Conservation (phyloP, 306 rosid genomes). For the Styphnolobium japonicum region DNA sequence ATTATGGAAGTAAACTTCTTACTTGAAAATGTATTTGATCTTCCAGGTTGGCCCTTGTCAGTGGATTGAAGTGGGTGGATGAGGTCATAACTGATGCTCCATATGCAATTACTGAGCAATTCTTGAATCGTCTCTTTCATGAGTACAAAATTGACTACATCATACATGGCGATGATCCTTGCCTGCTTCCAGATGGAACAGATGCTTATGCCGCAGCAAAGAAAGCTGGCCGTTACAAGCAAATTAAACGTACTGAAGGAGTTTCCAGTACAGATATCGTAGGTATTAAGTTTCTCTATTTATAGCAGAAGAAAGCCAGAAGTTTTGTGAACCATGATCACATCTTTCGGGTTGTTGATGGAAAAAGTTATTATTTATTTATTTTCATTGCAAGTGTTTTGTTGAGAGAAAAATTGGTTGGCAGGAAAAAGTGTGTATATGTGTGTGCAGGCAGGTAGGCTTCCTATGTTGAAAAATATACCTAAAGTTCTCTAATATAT, state of each 20-base stretch:
- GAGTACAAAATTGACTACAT: conserved; percentile 94
- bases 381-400: background rate
- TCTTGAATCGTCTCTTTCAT: conserved; percentile 87
- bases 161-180: conserved; percentile 99
- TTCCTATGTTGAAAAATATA: background rate
- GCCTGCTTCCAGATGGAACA: conserved; percentile 98
- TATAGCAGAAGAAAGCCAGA: conserved; percentile 1
- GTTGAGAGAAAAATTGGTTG: background rate
- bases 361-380: background rate
- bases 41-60: conserved; percentile 82
- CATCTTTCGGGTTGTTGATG: background rate
- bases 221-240: conserved; percentile 96
- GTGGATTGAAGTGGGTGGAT: conserved; percentile 99
- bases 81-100: conserved; percentile 96
- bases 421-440: background rate
- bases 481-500: background rate
- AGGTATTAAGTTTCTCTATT: conserved; percentile 65
- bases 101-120: conserved; percentile 85
- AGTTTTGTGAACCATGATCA: background rate
- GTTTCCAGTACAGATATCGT: conserved; percentile 99
- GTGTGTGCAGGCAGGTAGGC: background rate
- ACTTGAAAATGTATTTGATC: conserved; percentile 11
- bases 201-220: conserved; percentile 99
- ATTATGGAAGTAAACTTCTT: background rate
- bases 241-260: conserved; percentile 98